A percentile compares a stretch with the other conserved stretches of the same genome.
Conservation (phyloP, 2,329 filamentous ascomycete genomes). For the Cercospora sp. region DNA sequence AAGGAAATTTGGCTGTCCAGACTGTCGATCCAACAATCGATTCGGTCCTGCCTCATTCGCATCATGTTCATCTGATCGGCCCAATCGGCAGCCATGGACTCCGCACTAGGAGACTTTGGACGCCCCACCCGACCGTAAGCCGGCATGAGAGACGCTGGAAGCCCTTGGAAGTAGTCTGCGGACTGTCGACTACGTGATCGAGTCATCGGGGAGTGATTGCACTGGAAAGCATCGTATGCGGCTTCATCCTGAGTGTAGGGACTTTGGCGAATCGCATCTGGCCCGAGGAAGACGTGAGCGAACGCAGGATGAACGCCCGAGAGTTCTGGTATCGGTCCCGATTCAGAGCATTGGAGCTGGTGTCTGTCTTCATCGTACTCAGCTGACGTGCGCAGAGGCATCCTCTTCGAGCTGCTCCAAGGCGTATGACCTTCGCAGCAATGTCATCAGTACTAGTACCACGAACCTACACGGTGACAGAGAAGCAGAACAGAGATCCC, state of each 20-base stretch:
- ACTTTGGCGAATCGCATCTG: neutral
- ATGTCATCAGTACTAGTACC: neutral
- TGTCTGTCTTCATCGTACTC: neutral
- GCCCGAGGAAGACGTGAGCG: neutral
- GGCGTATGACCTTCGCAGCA: neutral
- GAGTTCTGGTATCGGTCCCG: neutral
- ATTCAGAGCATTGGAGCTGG: neutral
- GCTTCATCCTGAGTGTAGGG: neutral
- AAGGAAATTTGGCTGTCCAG: constrained; percentile 8
- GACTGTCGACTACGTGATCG: neutral
- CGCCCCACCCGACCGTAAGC: neutral
- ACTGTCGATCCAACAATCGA: constrained; percentile 6
- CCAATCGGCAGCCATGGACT: neutral
- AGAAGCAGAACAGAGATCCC: neutral
- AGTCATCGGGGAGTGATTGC: neutral
- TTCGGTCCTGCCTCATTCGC: constrained; percentile 5
- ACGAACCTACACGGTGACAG: neutral
- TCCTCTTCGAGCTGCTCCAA: neutral
- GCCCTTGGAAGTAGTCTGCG: neutral
- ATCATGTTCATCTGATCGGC: constrained; percentile 1
- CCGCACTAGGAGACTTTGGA: neutral
- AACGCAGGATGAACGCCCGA: neutral
- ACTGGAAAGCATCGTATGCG: neutral
- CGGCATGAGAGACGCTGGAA: constrained; percentile 5
- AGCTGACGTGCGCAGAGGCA: neutral